Evolutionary conservation across 1,139 yeast species (phyloP).

Genomic region (Sugiyamaella sp.): DNA sequence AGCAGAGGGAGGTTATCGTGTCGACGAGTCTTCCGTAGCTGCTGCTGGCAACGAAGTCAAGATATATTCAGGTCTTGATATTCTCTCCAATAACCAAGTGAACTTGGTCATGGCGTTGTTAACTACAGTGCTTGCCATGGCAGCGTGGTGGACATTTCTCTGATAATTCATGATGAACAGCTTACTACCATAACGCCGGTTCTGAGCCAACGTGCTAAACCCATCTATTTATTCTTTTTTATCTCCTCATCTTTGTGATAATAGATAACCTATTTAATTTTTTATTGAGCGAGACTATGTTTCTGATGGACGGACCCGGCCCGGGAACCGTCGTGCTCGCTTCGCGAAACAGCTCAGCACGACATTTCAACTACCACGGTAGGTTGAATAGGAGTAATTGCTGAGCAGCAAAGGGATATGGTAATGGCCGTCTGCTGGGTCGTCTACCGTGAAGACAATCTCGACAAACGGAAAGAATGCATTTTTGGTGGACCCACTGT

Average conservation of each 20-base stretch:
- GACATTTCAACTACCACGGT: slow-evolving; percentile 69
- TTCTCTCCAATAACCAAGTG: slow-evolving; percentile 49
- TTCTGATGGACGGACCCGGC: slow-evolving; percentile 12
- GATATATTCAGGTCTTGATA: slow-evolving; percentile 35
- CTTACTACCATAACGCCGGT: no score
- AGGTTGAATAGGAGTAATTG: slow-evolving; percentile 84
- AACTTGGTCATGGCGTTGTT: slow-evolving; percentile 45
- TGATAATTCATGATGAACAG: neutral
- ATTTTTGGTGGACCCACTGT: slow-evolving; percentile 52
- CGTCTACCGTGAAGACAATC: slow-evolving; percentile 64
- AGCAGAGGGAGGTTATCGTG: slow-evolving; percentile 46
- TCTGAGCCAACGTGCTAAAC: no score
- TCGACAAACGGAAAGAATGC: slow-evolving; percentile 83
- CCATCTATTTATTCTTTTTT: no score
- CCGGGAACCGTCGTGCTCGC: slow-evolving; percentile 16
- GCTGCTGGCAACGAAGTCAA: slow-evolving; percentile 26
- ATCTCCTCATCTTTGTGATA: no score
- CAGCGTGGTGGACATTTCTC: slow-evolving; percentile 29
- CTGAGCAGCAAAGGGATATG: slow-evolving; percentile 84
- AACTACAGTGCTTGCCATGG: slow-evolving; percentile 40
- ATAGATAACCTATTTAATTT: no score
- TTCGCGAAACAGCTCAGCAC: neutral
- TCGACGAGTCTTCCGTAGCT: slow-evolving; percentile 21
- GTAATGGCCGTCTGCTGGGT: slow-evolving; percentile 76
- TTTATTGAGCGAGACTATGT: no score